Conservation (phyloP, 495 filamentous ascomycete genomes). For the Aspergillus nidulans region DNA sequence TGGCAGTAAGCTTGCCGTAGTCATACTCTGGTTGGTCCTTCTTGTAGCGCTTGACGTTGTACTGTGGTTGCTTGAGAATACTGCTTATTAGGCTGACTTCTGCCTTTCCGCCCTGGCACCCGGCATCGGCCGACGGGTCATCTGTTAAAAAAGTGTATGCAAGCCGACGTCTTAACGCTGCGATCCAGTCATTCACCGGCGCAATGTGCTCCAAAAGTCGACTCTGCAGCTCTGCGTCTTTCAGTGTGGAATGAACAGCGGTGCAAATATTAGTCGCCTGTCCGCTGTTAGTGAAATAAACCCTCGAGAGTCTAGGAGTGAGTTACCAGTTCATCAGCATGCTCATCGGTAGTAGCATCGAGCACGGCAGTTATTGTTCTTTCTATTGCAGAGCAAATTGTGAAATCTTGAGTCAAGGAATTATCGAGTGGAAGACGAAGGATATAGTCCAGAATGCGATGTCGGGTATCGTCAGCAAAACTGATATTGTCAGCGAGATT, state of each 20-base stretch:
- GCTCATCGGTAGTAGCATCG: slow-evolving; percentile 27
- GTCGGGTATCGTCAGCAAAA: slow-evolving; percentile 30
- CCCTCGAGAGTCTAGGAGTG: background rate
- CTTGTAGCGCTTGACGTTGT: slow-evolving; percentile 38
- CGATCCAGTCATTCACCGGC: slow-evolving; percentile 46
- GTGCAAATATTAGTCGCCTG: slow-evolving; percentile 53
- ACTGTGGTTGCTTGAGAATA: slow-evolving; percentile 48
- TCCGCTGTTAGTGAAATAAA: slow-evolving; percentile 11
- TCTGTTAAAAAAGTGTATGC: slow-evolving; percentile 66
- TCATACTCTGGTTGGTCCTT: slow-evolving; percentile 49
- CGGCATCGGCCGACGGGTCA: slow-evolving; percentile 42
- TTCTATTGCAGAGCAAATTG: slow-evolving; percentile 42
- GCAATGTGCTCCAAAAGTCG: slow-evolving; percentile 58
- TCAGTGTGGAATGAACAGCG: slow-evolving; percentile 48
- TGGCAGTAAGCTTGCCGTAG: slow-evolving; percentile 60
- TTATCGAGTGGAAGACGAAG: slow-evolving; percentile 60
- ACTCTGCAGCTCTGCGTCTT: slow-evolving; percentile 50
- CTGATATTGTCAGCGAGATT: slow-evolving; percentile 18
- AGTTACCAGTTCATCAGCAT: slow-evolving; percentile 28
- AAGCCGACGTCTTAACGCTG: slow-evolving; percentile 65
- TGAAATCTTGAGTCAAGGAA: slow-evolving; percentile 39
- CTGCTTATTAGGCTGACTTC: slow-evolving; percentile 47
- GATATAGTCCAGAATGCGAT: slow-evolving; percentile 37
- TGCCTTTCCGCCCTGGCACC: slow-evolving; percentile 40
- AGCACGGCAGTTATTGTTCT: slow-evolving; percentile 40